Base-by-base conservation (phyloP, 495 filamentous ascomycete species). In the Rhypophila decipiens region DNA sequence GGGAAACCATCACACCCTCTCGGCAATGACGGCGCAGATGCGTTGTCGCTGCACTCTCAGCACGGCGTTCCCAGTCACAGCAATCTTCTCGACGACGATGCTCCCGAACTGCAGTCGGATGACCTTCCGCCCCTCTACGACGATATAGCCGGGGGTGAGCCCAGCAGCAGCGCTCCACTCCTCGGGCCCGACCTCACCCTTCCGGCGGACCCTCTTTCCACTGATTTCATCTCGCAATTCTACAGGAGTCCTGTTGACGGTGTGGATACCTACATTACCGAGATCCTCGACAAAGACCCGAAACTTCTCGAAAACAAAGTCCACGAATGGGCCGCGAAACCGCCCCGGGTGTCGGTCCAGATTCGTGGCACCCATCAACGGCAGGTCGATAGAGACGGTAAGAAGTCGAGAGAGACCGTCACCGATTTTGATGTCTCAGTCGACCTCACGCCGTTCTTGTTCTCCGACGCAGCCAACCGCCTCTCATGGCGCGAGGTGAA, bases 391-490 rank as follows among this genome's bases (percentile, higher is more conserved):
- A 56, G 67, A 19, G 68, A 70, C 40, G 68, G 70, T 41, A 72
- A 76, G 45, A 68, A 71, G 41, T 62, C 70, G 47, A 63, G 44
- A 23, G 55, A 67, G 29, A 56, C 49, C 3, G 54, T 77, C 38
- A 70, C 64, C 36, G 76, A 80, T 57, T 78, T 80, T 52, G 66
- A 74, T 51, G 58, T 84, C 40, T 51, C 54, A 9, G 57, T 81
- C 39, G 70, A 77, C 19, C 56, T 84, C 31, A 71, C 72, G 0
- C 64, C 67, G 0, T 75, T 73, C 39, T 66, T 83, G 31, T 72
- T 58, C 53, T 57, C 58, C 0, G 67, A 74, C 39, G 56, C 63
- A 7, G 45, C 52, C 27, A 55, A 54, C 22, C 57, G 44, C 31
- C 22, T 24, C 8, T 61, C 67, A 3, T 66, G 63, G 55, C 40